phyloP scores from a whole-genome alignment of 2,329 filamentous ascomycete genomes.

The Colletotrichum viniferum region DNA sequence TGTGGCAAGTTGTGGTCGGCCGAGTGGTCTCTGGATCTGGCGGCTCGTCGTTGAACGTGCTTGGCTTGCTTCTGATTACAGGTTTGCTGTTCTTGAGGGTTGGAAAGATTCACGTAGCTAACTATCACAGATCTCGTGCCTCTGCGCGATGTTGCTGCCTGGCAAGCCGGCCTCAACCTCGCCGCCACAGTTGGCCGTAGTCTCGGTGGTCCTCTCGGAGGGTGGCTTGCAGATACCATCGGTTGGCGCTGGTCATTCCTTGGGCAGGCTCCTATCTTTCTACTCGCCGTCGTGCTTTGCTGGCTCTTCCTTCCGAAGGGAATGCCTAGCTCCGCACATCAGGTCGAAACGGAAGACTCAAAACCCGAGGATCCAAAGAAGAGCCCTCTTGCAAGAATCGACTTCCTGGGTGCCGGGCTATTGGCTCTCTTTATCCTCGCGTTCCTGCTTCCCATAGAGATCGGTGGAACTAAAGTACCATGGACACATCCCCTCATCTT shows the following conservation, averaged over 20 bases:
- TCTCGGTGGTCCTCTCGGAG: constrained; percentile 60
- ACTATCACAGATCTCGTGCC: constrained; percentile 49
- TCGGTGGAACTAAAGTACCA: constrained; percentile 59
- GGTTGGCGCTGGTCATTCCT: constrained; percentile 74
- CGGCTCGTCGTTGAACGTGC: constrained; percentile 52
- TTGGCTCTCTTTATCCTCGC: constrained; percentile 62
- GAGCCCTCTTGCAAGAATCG: constrained; percentile 48
- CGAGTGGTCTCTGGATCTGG: constrained; percentile 57
- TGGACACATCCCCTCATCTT: constrained; percentile 55
- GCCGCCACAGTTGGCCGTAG: constrained; percentile 55
- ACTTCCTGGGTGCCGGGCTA: constrained; percentile 60
- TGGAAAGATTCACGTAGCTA: not conserved
- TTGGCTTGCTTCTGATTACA: constrained; percentile 58
- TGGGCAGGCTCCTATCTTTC: constrained; percentile 64
- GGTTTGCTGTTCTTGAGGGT: constrained; percentile 32
- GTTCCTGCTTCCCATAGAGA: constrained; percentile 59
- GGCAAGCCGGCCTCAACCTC: constrained; percentile 59
- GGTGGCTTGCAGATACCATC: constrained; percentile 65
- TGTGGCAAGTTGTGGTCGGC: constrained; percentile 54
- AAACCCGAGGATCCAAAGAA: not conserved
- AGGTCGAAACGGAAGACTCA: not conserved
- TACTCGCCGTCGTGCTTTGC: constrained; percentile 57
- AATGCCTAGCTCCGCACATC: not conserved
- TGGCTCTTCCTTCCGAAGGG: constrained; percentile 53
- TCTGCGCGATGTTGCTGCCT: constrained; percentile 55